These are phyloP conservation scores for Psilocybe cubensis DNA, from an alignment of 768 basidiomycete genomes.

Conservation along the genomic window DNA sequence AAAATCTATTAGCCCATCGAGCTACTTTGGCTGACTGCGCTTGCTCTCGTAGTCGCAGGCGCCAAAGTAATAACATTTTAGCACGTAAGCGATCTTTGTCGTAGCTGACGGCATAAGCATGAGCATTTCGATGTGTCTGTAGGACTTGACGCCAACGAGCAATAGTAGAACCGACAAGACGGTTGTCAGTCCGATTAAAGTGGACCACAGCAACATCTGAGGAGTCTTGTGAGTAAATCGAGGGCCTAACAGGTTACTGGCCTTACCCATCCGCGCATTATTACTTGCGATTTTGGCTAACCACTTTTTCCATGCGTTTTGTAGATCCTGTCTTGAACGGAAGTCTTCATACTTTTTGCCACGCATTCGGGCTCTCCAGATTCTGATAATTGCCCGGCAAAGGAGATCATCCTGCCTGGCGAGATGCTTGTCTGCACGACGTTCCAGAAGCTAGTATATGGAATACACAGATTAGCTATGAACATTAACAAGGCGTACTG, in stretches of 20 bases:
- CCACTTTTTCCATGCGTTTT: slow-evolving; percentile 24
- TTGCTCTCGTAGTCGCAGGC: slow-evolving; percentile 22
- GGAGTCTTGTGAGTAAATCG: background rate
- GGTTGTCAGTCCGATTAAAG: slow-evolving; percentile 16
- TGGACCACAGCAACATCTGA: slow-evolving; percentile 25
- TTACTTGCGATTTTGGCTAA: slow-evolving; percentile 18
- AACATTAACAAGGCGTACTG: background rate
- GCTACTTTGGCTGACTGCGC: slow-evolving; percentile 27
- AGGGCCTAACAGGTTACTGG: background rate
- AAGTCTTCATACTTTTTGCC: slow-evolving; percentile 25
- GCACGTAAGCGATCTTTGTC: slow-evolving; percentile 23
- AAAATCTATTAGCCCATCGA: slow-evolving; percentile 28
- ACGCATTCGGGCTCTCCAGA: slow-evolving; percentile 32
- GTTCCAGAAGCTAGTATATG: slow-evolving; percentile 63
- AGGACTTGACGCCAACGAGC: slow-evolving; percentile 25
- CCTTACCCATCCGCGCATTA: slow-evolving; percentile 22
- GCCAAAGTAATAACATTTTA: slow-evolving; percentile 26
- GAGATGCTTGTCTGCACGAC: slow-evolving; percentile 50
- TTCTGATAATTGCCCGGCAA: slow-evolving; percentile 26
- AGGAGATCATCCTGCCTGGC: slow-evolving; percentile 27
- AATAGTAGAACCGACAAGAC: slow-evolving; percentile 16
- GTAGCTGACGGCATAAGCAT: slow-evolving; percentile 23
- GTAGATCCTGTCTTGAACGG: slow-evolving; percentile 14
- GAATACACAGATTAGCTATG: no score
- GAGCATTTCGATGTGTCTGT: slow-evolving; percentile 23